Evolutionary conservation across 495 filamentous ascomycete genomes (phyloP).

Genomic region (Trichoderma gamsii): DNA sequence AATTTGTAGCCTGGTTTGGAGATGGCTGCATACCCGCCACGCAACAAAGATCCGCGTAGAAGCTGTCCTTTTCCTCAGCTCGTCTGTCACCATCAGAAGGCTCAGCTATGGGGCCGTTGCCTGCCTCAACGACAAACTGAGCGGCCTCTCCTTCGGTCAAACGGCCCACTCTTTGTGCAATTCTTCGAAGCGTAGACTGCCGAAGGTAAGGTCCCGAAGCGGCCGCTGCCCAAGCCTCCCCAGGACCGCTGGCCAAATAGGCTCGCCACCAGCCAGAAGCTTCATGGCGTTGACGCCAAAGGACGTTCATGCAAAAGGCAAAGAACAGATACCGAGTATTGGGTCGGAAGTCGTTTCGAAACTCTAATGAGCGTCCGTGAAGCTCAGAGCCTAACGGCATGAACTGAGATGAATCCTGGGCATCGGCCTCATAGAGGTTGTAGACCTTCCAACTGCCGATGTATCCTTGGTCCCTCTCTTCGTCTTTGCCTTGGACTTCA

Average conservation of each 20-base stretch:
- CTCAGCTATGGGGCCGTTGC: no score
- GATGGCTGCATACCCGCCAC: no score
- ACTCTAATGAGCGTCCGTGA: not conserved
- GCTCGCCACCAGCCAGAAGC: conserved; percentile 6
- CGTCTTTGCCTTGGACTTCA: not conserved
- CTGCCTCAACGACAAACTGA: no score
- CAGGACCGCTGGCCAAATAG: not conserved
- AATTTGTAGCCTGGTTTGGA: no score
- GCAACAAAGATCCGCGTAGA: no score
- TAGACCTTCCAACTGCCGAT: not conserved
- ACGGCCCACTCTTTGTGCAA: not conserved
- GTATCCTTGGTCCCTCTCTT: not conserved
- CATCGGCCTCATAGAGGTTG: not conserved
- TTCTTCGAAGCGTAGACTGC: not conserved
- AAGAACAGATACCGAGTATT: not conserved
- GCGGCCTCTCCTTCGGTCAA: not conserved
- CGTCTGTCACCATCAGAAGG: no score
- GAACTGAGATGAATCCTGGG: no score
- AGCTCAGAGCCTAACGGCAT: not conserved
- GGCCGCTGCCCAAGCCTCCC: not conserved
- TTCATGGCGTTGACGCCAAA: conserved; percentile 7
- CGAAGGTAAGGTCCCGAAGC: not conserved
- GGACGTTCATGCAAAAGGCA: conserved; percentile 12
- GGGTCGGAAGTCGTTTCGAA: not conserved
- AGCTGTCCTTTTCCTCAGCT: no score